Conservation (phyloP, 2,329 filamentous ascomycete species). For the Ilyonectria sp. region DNA sequence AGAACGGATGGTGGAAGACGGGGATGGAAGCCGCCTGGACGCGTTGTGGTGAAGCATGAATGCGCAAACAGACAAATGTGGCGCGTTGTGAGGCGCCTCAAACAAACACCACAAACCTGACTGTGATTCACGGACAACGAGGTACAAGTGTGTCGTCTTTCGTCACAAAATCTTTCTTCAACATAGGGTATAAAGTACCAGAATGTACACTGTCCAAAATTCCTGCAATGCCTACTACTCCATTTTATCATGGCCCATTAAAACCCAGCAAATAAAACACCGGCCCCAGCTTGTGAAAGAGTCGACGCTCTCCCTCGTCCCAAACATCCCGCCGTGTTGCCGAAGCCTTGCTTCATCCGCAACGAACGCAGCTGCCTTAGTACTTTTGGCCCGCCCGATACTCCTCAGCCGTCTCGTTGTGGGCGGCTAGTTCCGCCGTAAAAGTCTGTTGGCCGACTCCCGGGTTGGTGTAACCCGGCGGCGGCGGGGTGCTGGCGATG, state of each 20-base stretch:
- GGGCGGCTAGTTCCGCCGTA: constrained; percentile 61
- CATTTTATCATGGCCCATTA: constrained; percentile 16
- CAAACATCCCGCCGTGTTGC: background rate
- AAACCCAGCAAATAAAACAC: background rate
- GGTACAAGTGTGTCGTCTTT: too few species aligned
- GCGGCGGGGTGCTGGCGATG: constrained; percentile 42
- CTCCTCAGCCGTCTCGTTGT: constrained; percentile 64
- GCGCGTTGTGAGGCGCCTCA: background rate
- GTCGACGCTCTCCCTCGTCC: background rate
- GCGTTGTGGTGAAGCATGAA: background rate
- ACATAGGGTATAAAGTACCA: constrained; percentile 31
- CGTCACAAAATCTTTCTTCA: constrained; percentile 11
- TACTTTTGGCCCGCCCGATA: constrained; percentile 44
- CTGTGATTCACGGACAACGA: background rate
- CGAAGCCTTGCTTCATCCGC: background rate
- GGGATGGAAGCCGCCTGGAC: background rate
- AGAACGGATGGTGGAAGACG: background rate
- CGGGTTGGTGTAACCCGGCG: constrained; percentile 55
- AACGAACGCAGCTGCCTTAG: background rate
- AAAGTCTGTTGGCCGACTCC: constrained; percentile 59
- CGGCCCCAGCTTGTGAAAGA: constrained; percentile 1
- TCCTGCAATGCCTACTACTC: constrained; percentile 18
- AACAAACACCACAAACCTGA: background rate
- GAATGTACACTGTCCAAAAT: constrained; percentile 20
- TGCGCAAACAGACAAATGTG: background rate